Evolutionary conservation across 2,329 filamentous ascomycete species (phyloP).

Genomic region (Pyricularia sp.): DNA sequence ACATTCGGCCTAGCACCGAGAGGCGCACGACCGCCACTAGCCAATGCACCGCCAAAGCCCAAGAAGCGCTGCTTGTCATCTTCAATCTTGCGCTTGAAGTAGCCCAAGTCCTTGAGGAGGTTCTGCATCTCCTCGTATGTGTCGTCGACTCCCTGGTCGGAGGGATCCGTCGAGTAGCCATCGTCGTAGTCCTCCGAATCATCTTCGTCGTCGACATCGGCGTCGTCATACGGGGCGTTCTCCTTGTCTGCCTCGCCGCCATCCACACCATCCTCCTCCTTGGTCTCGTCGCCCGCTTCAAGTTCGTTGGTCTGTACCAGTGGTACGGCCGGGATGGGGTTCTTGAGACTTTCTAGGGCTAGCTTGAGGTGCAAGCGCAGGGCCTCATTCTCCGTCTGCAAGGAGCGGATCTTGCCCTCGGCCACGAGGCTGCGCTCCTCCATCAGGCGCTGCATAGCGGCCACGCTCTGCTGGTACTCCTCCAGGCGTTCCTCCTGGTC

Average conservation of each 20-base stretch:
- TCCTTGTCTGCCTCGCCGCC: slow-evolving; percentile 7
- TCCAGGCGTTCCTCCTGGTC: slow-evolving; percentile 78
- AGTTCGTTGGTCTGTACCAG: slow-evolving; percentile 10
- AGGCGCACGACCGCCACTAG: slow-evolving; percentile 36
- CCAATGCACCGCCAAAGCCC: no score
- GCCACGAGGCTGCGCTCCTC: slow-evolving; percentile 85
- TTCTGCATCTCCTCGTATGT: slow-evolving; percentile 81
- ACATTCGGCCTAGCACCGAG: slow-evolving; percentile 33
- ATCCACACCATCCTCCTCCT: slow-evolving; percentile 5
- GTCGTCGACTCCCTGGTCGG: slow-evolving; percentile 47
- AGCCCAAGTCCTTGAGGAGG: slow-evolving; percentile 66
- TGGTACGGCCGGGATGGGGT: slow-evolving; percentile 65
- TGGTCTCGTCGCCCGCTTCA: slow-evolving; percentile 14
- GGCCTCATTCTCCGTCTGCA: slow-evolving; percentile 86
- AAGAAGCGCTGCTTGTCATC: slow-evolving; percentile 70
- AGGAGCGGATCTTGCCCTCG: slow-evolving; percentile 85
- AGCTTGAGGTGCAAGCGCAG: slow-evolving; percentile 80
- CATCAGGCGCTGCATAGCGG: slow-evolving; percentile 89
- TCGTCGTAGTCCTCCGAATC: slow-evolving; percentile 53
- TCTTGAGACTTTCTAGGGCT: slow-evolving; percentile 77
- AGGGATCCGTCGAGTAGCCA: slow-evolving; percentile 37
- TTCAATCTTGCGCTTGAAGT: slow-evolving; percentile 78
- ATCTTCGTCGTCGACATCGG: slow-evolving; percentile 29
- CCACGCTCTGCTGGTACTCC: slow-evolving; percentile 87
- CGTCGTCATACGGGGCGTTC: neutral